Conservation (phyloP, 441 rosid species). For the Corymbia citriodora region DNA sequence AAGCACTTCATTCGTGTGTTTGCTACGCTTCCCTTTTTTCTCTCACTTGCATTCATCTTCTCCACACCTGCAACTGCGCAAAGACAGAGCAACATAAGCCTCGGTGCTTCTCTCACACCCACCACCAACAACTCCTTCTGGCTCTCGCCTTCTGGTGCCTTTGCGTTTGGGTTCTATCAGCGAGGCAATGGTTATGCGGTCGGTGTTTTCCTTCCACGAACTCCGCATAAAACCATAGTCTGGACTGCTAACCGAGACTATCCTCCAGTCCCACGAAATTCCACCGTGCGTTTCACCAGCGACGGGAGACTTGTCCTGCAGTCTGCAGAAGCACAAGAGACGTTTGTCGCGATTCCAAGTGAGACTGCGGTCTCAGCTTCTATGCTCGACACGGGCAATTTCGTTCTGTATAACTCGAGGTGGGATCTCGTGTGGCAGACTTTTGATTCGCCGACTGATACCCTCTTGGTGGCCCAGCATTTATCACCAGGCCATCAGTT, state of each 20-base stretch:
- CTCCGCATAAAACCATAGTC: neutral
- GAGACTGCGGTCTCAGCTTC: slow-evolving; percentile 12
- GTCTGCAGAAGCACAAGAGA: neutral
- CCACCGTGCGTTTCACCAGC: neutral
- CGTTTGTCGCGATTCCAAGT: neutral
- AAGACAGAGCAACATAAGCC: neutral
- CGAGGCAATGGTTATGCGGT: neutral
- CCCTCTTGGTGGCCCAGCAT: slow-evolving; percentile 14
- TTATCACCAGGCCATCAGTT: neutral
- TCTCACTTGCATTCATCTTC: neutral
- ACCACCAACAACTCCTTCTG: neutral
- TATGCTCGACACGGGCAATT: slow-evolving; percentile 29
- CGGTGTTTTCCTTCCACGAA: neutral
- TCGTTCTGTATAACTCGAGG: slow-evolving; percentile 18
- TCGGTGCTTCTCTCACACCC: neutral
- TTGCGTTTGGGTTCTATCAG: neutral
- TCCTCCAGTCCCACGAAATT: neutral
- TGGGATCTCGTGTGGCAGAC: slow-evolving; percentile 21
- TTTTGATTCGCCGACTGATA: slow-evolving; percentile 17
- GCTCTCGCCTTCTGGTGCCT: neutral
- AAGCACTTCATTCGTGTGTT: neutral
- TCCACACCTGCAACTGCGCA: neutral
- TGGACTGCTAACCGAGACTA: neutral
- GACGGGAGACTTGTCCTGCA: neutral
- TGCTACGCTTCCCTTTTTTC: neutral